A percentile compares a stretch with the other conserved stretches of the same genome.
These are phyloP conservation scores for Zygoascus biomembranicola DNA, from an alignment of 805 yeast species.

Conservation along the genomic window DNA sequence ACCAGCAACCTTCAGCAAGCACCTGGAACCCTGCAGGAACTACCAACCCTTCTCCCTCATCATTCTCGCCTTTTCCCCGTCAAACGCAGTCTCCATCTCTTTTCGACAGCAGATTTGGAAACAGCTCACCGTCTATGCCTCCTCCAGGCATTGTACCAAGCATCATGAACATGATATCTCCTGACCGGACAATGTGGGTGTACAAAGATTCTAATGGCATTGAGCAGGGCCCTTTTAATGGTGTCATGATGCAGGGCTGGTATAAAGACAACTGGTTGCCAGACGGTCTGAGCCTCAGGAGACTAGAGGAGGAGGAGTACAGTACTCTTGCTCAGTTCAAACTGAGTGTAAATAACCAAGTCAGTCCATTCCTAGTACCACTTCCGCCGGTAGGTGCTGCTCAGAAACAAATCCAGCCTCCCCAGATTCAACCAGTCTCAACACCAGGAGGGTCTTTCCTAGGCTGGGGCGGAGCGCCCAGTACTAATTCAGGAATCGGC, in stretches of 20 bases:
- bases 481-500: too few relatives aligned
- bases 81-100: not conserved
- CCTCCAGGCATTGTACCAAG: slow-evolving; percentile 12
- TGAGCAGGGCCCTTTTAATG: slow-evolving; percentile 77
- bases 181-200: slow-evolving; percentile 51
- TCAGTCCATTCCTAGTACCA: slow-evolving; percentile 57
- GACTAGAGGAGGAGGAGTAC: slow-evolving; percentile 47
- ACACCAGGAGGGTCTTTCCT: not conserved
- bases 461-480: not conserved
- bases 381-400: slow-evolving; percentile 8
- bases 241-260: slow-evolving; percentile 74
- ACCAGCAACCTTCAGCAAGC: not conserved
- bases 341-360: slow-evolving; percentile 38
- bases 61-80: not conserved
- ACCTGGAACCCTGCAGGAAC: not conserved
- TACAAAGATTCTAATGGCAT: slow-evolving; percentile 63
- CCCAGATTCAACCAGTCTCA: not conserved
- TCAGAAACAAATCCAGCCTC: not conserved
- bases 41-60: not conserved
- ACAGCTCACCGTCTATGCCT: slow-evolving; percentile 10
- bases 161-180: slow-evolving; percentile 22
- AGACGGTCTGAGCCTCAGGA: slow-evolving; percentile 46
- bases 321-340: slow-evolving; percentile 48
- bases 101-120: not conserved
- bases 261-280: slow-evolving; percentile 50